Conservation (phyloP, 257 asterid species). For the Solanum boliviense region DNA sequence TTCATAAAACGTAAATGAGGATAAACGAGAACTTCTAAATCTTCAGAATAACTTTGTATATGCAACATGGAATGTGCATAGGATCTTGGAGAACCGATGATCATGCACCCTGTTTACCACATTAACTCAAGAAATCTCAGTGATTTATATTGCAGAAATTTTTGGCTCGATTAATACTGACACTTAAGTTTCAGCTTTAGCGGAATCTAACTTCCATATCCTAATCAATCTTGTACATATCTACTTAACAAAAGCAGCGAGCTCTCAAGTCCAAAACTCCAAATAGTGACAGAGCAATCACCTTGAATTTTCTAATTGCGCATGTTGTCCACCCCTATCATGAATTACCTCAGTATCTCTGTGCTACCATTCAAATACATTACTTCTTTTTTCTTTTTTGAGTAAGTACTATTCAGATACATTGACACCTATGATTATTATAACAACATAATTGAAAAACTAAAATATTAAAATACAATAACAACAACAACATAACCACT, state of each 20-base stretch:
- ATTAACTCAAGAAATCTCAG: not conserved
- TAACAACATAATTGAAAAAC: not conserved
- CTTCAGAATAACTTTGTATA: not conserved
- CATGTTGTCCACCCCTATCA: not conserved
- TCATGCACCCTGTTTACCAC: not conserved
- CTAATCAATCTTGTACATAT: not conserved
- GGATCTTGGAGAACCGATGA: not conserved
- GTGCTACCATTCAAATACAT: not conserved
- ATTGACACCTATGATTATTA: not conserved
- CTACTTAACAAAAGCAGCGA: not conserved
- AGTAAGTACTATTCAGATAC: not conserved
- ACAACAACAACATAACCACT: not conserved
- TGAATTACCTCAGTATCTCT: not conserved
- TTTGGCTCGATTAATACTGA: not conserved
- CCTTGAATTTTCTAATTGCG: not conserved
- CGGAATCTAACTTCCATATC: not conserved
- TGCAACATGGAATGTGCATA: not conserved
- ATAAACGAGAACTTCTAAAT: not conserved
- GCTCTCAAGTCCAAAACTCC: not conserved
- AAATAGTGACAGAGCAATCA: not conserved
- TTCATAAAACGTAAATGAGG: not conserved
- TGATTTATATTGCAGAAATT: not conserved
- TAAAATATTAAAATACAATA: not conserved
- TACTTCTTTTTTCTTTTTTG: not conserved
- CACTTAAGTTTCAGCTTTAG: not conserved